A percentile compares a stretch with the other conserved stretches of the same genome.
These are phyloP conservation scores for Poa pratensis DNA, from an alignment of 176 grass and related monocot genomes.

Conservation along the genomic window DNA sequence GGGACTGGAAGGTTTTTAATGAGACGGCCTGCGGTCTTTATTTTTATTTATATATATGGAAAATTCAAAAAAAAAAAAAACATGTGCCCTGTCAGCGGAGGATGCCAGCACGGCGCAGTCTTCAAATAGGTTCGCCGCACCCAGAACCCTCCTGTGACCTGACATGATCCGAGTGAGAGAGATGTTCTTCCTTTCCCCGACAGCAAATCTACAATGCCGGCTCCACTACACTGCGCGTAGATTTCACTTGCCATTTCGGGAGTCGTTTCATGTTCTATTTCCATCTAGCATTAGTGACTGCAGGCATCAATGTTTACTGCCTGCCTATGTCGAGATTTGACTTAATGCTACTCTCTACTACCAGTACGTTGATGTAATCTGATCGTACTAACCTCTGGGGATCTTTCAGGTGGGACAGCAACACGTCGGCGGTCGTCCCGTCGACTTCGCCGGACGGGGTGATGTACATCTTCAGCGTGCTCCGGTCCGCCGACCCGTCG, in stretches of 20 bases:
- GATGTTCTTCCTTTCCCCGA: slow-evolving; percentile 10
- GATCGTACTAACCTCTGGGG: neutral
- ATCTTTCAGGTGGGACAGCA: slow-evolving; percentile 73
- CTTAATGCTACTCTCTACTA: too few relatives aligned
- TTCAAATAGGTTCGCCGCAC: slow-evolving; percentile 30
- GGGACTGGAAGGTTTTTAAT: too few relatives aligned
- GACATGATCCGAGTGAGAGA: slow-evolving; percentile 35
- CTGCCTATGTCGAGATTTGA: too few relatives aligned
- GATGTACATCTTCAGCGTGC: slow-evolving; percentile 69
- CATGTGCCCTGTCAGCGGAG: slow-evolving; percentile 5
- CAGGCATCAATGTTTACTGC: too few relatives aligned
- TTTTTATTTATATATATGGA: too few relatives aligned
- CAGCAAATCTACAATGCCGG: slow-evolving; percentile 3
- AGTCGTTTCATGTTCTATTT: slow-evolving; percentile 2
- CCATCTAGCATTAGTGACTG: neutral
- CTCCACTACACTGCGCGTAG: neutral
- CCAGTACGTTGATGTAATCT: neutral
- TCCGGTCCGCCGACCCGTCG: slow-evolving; percentile 66
- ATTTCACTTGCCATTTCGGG: slow-evolving; percentile 33
- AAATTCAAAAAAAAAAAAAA: too few relatives aligned
- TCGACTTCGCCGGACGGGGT: slow-evolving; percentile 40
- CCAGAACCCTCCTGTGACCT: too few relatives aligned
- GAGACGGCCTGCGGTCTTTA: too few relatives aligned
- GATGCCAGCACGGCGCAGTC: slow-evolving; percentile 26
- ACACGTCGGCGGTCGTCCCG: slow-evolving; percentile 74